Evolutionary conservation across 345 rosid genomes (phyloP).

Genomic region (Salix caprea): DNA sequence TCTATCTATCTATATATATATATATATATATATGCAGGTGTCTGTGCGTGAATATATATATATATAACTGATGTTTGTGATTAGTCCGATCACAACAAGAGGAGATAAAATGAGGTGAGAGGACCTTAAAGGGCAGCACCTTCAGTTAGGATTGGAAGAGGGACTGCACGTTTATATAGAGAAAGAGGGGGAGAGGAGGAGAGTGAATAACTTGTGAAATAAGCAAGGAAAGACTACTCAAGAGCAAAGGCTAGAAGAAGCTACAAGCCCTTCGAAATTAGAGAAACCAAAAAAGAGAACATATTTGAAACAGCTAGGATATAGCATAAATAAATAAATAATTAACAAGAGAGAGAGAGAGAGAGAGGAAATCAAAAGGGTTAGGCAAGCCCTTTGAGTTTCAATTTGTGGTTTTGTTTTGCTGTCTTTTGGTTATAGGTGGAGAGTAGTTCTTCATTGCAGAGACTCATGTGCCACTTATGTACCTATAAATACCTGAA

Average conservation of each 20-base stretch:
- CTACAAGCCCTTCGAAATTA: slow-evolving; percentile 7
- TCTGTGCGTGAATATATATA: too few relatives aligned
- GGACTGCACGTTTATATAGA: background rate
- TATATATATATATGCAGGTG: background rate
- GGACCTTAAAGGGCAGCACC: background rate
- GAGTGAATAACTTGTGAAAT: slow-evolving; percentile 13
- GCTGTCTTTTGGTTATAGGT: background rate
- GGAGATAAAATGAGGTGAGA: background rate
- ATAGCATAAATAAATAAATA: background rate
- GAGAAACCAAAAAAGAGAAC: slow-evolving; percentile 4
- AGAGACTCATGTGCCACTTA: background rate
- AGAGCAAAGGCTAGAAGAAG: background rate
- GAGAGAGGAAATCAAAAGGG: background rate
- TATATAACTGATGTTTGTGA: background rate
- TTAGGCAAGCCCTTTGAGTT: background rate
- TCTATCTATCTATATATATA: background rate
- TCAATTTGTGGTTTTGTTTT: background rate
- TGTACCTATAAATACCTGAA: slow-evolving; percentile 31
- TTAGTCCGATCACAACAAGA: background rate
- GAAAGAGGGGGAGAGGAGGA: slow-evolving; percentile 2
- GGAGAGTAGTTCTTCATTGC: slow-evolving; percentile 23
- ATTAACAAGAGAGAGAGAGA: too few relatives aligned
- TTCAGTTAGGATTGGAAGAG: too few relatives aligned
- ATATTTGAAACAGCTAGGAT: background rate
- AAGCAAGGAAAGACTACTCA: slow-evolving; percentile 16